Conservation (phyloP, 257 asterid species). For the Nicotiana attenuata region DNA sequence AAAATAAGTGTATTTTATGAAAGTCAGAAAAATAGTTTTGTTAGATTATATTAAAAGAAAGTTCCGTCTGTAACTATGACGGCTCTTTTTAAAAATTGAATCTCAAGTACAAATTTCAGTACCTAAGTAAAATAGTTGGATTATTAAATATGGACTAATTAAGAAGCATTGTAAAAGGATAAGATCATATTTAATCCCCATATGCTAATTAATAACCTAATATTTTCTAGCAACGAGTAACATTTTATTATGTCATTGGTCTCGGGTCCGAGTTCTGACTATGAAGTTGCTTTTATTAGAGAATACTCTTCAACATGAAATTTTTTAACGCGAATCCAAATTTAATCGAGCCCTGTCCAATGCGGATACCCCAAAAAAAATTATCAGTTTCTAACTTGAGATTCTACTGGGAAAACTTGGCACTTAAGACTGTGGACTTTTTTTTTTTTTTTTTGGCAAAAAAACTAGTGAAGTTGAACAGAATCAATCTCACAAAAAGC, state of each 20-base stretch:
- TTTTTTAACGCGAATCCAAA: no score
- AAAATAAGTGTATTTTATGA: not conserved
- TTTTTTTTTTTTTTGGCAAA: no score
- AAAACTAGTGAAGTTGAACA: no score
- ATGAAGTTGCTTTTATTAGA: no score
- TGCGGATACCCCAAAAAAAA: no score
- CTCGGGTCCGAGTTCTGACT: no score
- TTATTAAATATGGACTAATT: not conserved
- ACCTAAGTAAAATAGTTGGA: not conserved
- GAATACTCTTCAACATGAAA: no score
- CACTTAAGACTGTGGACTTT: not conserved
- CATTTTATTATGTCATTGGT: not conserved
- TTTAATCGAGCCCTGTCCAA: no score
- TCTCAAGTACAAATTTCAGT: conserved; percentile 5
- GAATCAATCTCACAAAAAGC: no score
- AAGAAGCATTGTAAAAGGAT: not conserved
- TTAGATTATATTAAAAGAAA: not conserved
- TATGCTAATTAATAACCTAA: not conserved
- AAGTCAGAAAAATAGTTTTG: not conserved
- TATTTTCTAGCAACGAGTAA: not conserved
- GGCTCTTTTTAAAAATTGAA: not conserved
- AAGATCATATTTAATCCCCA: not conserved
- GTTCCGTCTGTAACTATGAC: not conserved
- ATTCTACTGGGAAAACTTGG: not conserved
- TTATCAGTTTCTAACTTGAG: not conserved